phyloP scores from a whole-genome alignment of 2,329 filamentous ascomycete species.

The Scleromitrula shiraiana region DNA sequence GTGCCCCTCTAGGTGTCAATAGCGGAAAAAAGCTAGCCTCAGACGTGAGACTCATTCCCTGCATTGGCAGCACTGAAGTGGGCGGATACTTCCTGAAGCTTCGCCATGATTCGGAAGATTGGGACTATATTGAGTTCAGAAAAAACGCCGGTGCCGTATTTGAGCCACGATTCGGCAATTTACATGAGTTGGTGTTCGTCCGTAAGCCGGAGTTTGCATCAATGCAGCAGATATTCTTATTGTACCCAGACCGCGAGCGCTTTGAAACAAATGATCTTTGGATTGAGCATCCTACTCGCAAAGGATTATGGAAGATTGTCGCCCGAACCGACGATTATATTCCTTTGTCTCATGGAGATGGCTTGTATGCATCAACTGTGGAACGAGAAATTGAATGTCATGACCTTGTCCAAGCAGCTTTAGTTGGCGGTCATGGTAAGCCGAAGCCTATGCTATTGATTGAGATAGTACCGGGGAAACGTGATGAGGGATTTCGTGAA shows the following conservation, averaged over 20 bases:
- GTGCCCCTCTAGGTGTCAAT: neutral
- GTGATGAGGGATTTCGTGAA: neutral
- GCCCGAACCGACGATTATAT: conserved; percentile 11
- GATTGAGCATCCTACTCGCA: conserved; percentile 7
- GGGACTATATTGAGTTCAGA: conserved; percentile 1
- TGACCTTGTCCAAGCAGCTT: neutral
- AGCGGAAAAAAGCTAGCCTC: neutral
- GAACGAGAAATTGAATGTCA: conserved; percentile 6
- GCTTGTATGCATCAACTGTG: neutral
- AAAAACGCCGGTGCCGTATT: neutral
- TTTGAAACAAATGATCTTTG: conserved; percentile 9
- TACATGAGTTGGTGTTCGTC: neutral
- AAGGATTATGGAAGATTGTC: conserved; percentile 9
- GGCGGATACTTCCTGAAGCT: neutral
- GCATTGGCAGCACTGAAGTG: conserved; percentile 1
- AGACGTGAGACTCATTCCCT: neutral
- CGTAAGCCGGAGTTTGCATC: neutral
- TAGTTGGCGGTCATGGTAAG: neutral
- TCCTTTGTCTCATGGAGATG: conserved; percentile 2
- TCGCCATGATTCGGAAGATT: neutral
- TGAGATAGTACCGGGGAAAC: neutral
- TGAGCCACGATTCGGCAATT: neutral
- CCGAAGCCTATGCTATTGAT: neutral
- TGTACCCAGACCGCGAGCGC: neutral
- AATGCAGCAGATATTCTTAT: neutral